Percentiles rank a stretch among this genome's conserved stretches.
Conservation (phyloP, 164 flowering plant genomes). For the Liriodendron chinense region DNA sequence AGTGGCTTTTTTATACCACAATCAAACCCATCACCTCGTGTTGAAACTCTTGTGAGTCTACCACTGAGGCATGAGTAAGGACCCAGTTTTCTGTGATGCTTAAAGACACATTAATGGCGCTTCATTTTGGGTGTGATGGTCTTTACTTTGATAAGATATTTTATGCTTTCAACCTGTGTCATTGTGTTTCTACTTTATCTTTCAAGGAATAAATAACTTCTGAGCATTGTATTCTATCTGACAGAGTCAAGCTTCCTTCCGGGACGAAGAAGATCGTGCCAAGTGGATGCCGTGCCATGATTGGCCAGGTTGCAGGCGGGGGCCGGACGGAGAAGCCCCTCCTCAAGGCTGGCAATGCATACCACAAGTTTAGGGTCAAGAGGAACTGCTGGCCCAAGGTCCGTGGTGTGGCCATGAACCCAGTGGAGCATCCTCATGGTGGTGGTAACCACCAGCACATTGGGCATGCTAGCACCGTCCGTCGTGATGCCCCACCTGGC, state of each 20-base stretch:
- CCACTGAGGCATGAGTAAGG: too few relatives aligned
- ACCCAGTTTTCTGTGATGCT: too few relatives aligned
- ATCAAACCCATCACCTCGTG: too few relatives aligned
- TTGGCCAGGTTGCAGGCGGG: slow-evolving; percentile 64
- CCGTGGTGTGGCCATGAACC: slow-evolving; percentile 73
- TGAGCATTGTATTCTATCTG: too few relatives aligned
- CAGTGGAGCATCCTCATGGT: slow-evolving; percentile 66
- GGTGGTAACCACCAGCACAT: slow-evolving; percentile 69
- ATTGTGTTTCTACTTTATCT: too few relatives aligned
- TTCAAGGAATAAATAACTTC: too few relatives aligned
- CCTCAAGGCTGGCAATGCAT: slow-evolving; percentile 58
- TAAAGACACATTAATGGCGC: too few relatives aligned
- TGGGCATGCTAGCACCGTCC: slow-evolving; percentile 58
- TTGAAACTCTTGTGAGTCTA: too few relatives aligned
- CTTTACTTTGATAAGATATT: too few relatives aligned
- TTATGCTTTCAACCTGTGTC: too few relatives aligned
- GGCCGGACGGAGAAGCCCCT: slow-evolving; percentile 61
- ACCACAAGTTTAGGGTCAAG: slow-evolving; percentile 57
- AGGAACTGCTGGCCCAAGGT: slow-evolving; percentile 73
- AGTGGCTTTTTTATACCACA: too few relatives aligned
- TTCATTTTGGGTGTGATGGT: too few relatives aligned
- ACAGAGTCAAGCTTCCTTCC: slow-evolving; percentile 54
- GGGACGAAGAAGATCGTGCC: slow-evolving; percentile 60
- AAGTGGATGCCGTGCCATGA: slow-evolving; percentile 58
- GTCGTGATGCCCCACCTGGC: slow-evolving; percentile 63